Evolutionary conservation across 208 protist genomes (phyloP).

Genomic region (Crithidia sp.): DNA sequence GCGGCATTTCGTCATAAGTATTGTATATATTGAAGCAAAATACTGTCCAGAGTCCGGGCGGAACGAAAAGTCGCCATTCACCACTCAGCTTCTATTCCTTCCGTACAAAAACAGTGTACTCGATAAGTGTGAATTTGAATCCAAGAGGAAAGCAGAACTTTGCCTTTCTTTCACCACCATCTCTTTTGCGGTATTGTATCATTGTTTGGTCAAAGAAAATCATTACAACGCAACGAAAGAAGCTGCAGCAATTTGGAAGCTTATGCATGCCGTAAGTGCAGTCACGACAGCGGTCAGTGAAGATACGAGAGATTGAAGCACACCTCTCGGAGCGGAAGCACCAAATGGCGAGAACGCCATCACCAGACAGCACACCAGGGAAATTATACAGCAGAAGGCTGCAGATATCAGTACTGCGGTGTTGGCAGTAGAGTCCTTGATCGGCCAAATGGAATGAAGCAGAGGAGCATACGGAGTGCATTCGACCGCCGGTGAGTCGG

Average conservation of each 20-base stretch:
- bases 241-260: background rate
- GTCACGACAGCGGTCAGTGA: background rate
- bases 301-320: background rate
- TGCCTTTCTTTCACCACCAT: too few species aligned
- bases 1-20: too few species aligned
- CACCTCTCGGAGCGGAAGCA: background rate
- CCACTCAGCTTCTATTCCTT: too few species aligned
- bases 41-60: too few species aligned
- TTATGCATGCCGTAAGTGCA: background rate
- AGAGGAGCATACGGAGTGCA: background rate
- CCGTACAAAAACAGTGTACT: too few species aligned
- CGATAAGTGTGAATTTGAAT: too few species aligned
- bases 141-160: too few species aligned
- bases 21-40: too few species aligned
- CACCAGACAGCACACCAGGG: conserved; percentile 1
- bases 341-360: conserved; percentile 1
- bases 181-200: too few species aligned
- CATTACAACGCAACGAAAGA: background rate
- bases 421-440: background rate
- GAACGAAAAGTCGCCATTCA: too few species aligned
- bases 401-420: background rate
- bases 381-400: background rate
- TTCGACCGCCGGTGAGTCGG: background rate
- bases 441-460: background rate
- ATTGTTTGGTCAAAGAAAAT: background rate